Evolutionary conservation across 1,139 yeast genomes (phyloP).

Genomic region (Chernovozyma aurita): DNA sequence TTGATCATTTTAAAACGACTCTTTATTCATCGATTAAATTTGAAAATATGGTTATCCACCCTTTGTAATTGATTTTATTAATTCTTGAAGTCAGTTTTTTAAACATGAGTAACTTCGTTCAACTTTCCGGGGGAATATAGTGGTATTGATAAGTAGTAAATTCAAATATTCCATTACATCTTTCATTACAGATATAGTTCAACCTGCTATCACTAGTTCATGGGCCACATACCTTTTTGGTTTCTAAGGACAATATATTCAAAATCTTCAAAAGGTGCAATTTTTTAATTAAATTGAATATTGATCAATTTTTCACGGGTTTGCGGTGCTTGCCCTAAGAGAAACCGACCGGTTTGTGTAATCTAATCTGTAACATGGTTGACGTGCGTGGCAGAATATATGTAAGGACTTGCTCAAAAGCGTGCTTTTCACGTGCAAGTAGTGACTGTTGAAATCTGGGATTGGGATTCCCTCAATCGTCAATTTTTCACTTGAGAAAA

Average conservation of each 20-base stretch:
- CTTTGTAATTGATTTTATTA: no score
- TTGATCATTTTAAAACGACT: no score
- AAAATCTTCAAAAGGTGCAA: slow-evolving; percentile 3
- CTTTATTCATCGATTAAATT: no score
- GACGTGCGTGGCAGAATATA: not conserved
- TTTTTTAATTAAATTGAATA: slow-evolving; percentile 2
- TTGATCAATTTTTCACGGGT: slow-evolving; percentile 9
- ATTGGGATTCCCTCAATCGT: not conserved
- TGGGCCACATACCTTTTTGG: slow-evolving; percentile 8
- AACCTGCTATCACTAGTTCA: not conserved
- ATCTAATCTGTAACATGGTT: slow-evolving; percentile 1
- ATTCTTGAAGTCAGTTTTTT: no score
- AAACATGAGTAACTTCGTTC: no score
- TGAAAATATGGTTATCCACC: no score
- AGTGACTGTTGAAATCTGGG: slow-evolving; percentile 15
- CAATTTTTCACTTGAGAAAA: slow-evolving; percentile 7
- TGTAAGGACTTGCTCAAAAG: not conserved
- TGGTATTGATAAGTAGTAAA: no score
- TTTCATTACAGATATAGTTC: not conserved
- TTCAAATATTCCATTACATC: no score
- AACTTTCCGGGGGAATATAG: no score
- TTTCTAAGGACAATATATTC: slow-evolving; percentile 6
- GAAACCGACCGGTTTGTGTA: slow-evolving; percentile 1
- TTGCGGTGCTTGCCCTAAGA: not conserved
- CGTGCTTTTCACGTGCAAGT: slow-evolving; percentile 10